Base-by-base conservation (phyloP, 768 basidiomycete genomes). In the Lyophyllum atratum region DNA sequence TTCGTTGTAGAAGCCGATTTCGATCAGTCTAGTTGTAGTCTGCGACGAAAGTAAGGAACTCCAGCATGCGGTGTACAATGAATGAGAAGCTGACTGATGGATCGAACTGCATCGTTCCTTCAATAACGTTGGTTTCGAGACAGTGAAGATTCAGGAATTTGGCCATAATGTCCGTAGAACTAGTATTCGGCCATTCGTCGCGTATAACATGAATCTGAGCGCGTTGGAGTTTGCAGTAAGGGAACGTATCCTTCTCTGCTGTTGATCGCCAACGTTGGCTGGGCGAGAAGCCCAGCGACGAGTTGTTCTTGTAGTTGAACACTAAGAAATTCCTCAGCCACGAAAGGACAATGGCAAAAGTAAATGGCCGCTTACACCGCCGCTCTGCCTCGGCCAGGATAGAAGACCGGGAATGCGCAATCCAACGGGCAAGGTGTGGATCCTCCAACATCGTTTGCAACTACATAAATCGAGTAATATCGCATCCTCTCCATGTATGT, bases 111-210 rank as follows among this genome's bases (percentile, higher is more conserved):
- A 64, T 26, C 12, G 52, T 59, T 33, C 60, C 60, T 52, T 64
- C 63, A 33, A 64, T 57, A 26, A 17, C 26, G 28, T 61, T 64
- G 34, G 60, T 61, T 42, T 64, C 55, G 12, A 62, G 58, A 52
- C 60, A 64, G 45, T 62, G 55, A 15, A 59, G 19, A n/a, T 62
- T 61, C 34, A 55, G 29, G 33, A 51, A 64, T 37, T 31, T 49
- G 33, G 34, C 47, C 39, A 40, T 34, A 19, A 58, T 12, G 19
- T 47, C 31, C 29, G 29, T 7, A n/a, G 28, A 17, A 15, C 28
- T 26, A 3, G 59, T 54, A 34, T n/a, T 45, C 26, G 25, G 7
- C 60, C 63, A 64, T 22, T 43, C 7, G 12, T 37, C 11, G 22
- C 49, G 59, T 7, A 64, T 11, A 2, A 2, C 31, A 6, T 46